Evolutionary conservation across 768 basidiomycete genomes (phyloP), one percentile per base, ranked within the genome.

Genomic region (Boletus tomentosulus): DNA sequence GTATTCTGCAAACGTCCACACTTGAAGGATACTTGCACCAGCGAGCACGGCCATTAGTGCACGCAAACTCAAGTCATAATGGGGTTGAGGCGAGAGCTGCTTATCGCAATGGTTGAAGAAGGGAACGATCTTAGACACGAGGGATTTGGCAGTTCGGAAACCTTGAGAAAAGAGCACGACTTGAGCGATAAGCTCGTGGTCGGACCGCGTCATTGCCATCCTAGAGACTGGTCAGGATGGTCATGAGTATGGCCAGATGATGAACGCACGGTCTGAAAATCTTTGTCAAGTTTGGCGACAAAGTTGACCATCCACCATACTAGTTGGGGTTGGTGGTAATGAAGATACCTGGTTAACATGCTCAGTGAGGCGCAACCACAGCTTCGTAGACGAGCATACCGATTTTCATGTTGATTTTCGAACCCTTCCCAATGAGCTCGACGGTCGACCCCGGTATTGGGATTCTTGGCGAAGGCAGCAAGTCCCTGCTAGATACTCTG

Each of bases 121-220:
- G 0, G 97, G 97, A 10, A 99, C 97, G 54, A 98, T 91, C 73
- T 98, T 98, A 51, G 92, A 92, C 2, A 97, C 97, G n/a, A 99
- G 81, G 0, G 85, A 88, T 71, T 99, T 97, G 7, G 97, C 97
- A 12, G 94, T 94, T 37, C 97, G 85, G 84, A 98, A 99, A 57
- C 97, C 97, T 76, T 98, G 97, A 19, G 97, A 98, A 77, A 98
- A 98, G 44, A 99, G 76, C 91, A 98, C 94, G 69, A 99, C 97
- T 73, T 99, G 97, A 4, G 97, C 97, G 64, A 99, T 99, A 46
- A 99, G 86, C 69, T 99, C 96, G 55, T 94, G 86, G 70, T 98
- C 97, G 25, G 97, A 97, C 48, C 92, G 85, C 6, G 97, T 97
- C 97, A 99, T 99, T 34, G 97, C 93, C 90, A 98, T 98, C 55